A percentile compares a stretch with the other conserved stretches of the same genome.
Evolutionary conservation across 352 stramenopile genomes (phyloP).

Genomic region (Globisporangium viniferum): DNA sequence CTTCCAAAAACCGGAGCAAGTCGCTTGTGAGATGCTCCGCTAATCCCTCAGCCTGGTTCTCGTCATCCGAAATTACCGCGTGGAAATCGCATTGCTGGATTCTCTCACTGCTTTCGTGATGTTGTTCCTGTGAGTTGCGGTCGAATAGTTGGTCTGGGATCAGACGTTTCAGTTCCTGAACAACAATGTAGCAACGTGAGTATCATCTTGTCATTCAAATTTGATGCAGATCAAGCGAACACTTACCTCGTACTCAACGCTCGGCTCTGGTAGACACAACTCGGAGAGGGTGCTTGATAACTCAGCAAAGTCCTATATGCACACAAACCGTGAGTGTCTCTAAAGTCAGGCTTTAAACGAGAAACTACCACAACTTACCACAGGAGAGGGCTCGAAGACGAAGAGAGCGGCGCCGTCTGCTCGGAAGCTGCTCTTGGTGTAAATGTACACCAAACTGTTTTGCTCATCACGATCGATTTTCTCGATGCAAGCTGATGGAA

Average conservation of each 20-base stretch:
- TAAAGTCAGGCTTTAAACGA: background rate
- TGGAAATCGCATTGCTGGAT: background rate
- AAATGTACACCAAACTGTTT: constrained; percentile 21
- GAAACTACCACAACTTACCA: background rate
- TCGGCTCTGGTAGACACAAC: background rate
- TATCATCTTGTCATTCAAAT: background rate
- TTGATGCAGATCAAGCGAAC: background rate
- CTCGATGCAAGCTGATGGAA: constrained; percentile 48
- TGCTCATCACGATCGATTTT: constrained; percentile 33
- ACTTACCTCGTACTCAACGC: constrained; percentile 5
- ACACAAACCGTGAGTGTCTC: background rate
- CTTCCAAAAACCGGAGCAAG: constrained; percentile 12
- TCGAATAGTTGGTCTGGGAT: constrained; percentile 4
- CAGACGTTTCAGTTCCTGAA: constrained; percentile 6
- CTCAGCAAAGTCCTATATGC: background rate
- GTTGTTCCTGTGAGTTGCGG: background rate
- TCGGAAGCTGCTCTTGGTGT: constrained; percentile 14
- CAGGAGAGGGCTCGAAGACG: constrained; percentile 10
- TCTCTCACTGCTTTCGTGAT: background rate
- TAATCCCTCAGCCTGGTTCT: background rate
- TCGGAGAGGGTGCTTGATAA: constrained; percentile 1
- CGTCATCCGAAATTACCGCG: constrained; percentile 3
- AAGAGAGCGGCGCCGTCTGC: constrained; percentile 13
- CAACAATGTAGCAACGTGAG: background rate
- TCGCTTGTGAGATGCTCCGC: constrained; percentile 14